Evolutionary conservation across 2,329 filamentous ascomycete genomes (phyloP).

Genomic region (Aspergillus fischeri): DNA sequence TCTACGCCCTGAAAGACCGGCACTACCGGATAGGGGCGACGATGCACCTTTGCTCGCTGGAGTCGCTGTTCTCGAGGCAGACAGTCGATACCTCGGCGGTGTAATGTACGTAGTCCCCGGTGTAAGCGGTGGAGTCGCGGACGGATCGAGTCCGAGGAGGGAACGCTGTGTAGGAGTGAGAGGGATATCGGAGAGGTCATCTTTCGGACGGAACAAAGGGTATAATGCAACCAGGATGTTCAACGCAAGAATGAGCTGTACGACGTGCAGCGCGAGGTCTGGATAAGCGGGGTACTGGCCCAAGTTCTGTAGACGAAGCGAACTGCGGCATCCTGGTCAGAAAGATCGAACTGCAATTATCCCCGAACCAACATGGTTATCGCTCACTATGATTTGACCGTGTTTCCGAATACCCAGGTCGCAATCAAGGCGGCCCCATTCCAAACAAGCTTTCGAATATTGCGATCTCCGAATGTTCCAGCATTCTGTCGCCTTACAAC

Average conservation of each 20-base stretch:
- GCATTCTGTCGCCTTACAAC: constrained; percentile 77
- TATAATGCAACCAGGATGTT: constrained; percentile 69
- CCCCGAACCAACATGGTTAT: not conserved
- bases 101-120: constrained; percentile 73
- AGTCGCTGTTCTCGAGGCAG: constrained; percentile 51
- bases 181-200: constrained; percentile 82
- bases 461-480: constrained; percentile 72
- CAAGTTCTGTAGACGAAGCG: constrained; percentile 32
- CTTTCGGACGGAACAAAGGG: constrained; percentile 67
- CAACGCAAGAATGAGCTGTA: constrained; percentile 60
- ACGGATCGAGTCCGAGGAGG: constrained; percentile 74
- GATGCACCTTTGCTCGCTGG: constrained; percentile 36
- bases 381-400: constrained; percentile 37
- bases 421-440: constrained; percentile 58
- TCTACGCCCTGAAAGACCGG: constrained; percentile 31
- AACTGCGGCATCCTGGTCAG: constrained; percentile 25
- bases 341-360: constrained; percentile 12
- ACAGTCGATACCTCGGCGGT: constrained; percentile 79
- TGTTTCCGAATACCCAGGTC: constrained; percentile 44
- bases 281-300: constrained; percentile 37
- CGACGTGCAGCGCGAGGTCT: constrained; percentile 47
- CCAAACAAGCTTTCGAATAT: constrained; percentile 65
- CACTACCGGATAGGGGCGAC: constrained; percentile 33
- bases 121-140: constrained; percentile 58
- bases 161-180: constrained; percentile 84